A percentile compares a stretch with the other conserved stretches of the same genome.
Conservation (phyloP, 2,329 filamentous ascomycete species). For the Hymenoscyphus scutula region DNA sequence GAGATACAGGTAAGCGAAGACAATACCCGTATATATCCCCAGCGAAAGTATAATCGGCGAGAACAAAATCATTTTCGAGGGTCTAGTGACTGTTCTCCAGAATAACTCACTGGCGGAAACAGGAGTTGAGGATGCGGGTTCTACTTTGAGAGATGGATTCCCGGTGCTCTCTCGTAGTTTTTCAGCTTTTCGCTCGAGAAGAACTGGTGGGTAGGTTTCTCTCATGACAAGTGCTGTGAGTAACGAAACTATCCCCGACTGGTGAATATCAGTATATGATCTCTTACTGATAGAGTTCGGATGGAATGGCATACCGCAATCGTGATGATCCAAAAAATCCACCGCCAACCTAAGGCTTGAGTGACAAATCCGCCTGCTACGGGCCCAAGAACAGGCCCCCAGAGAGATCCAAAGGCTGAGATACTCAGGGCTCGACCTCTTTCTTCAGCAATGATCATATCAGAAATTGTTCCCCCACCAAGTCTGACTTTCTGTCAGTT, state of each 20-base stretch:
- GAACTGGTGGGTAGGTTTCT: conserved; percentile 48
- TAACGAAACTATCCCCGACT: background rate
- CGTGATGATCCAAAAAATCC: conserved; percentile 49
- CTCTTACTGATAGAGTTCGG: background rate
- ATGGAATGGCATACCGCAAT: conserved; percentile 31
- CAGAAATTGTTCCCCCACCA: conserved; percentile 28
- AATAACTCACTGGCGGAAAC: background rate
- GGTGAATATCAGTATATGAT: background rate
- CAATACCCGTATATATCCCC: conserved; percentile 46
- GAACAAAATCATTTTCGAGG: conserved; percentile 41
- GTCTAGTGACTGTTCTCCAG: conserved; percentile 31
- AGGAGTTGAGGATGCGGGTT: background rate
- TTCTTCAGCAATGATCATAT: conserved; percentile 22
- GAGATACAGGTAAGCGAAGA: conserved; percentile 52
- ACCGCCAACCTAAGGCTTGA: conserved; percentile 48
- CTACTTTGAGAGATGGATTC: conserved; percentile 37
- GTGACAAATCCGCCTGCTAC: conserved; percentile 50
- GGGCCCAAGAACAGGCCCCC: conserved; percentile 38
- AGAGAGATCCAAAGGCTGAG: conserved; percentile 27
- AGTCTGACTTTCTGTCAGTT: background rate
- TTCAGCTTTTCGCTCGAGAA: conserved; percentile 43
- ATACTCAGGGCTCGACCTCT: conserved; percentile 25
- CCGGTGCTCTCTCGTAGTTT: conserved; percentile 48
- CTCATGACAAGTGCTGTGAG: conserved; percentile 20
- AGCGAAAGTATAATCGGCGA: conserved; percentile 40